These are phyloP conservation scores for Thozetella sp. DNA, from an alignment of 495 filamentous ascomycete species.

Conservation along the genomic window DNA sequence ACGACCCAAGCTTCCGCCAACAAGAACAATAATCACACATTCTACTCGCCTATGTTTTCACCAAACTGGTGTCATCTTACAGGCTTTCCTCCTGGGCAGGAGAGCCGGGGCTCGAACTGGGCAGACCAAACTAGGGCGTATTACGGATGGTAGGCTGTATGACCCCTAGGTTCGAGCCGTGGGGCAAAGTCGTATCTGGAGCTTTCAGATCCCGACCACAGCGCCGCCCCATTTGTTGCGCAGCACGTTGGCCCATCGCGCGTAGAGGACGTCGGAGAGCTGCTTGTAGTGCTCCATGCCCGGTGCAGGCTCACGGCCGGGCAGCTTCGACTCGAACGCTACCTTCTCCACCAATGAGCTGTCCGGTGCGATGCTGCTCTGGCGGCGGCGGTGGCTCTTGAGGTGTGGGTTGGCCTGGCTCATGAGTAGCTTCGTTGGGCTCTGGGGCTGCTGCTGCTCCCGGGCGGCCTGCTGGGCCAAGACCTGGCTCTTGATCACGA, in stretches of 20 bases:
- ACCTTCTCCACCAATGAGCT: slow-evolving; percentile 45
- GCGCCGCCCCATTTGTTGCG: slow-evolving; percentile 72
- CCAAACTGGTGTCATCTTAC: too few relatives aligned
- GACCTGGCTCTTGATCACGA: slow-evolving; percentile 40
- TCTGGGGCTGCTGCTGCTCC: slow-evolving; percentile 23
- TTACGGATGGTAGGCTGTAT: too few relatives aligned
- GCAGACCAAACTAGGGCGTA: too few relatives aligned
- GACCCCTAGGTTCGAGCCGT: too few relatives aligned
- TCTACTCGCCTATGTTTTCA: too few relatives aligned
- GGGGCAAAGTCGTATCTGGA: not conserved
- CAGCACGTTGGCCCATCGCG: slow-evolving; percentile 85
- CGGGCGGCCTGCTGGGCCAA: slow-evolving; percentile 12
- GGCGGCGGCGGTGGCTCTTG: slow-evolving; percentile 72
- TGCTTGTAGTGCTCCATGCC: slow-evolving; percentile 93
- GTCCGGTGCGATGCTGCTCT: slow-evolving; percentile 53
- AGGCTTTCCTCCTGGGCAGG: too few relatives aligned
- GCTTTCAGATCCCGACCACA: slow-evolving; percentile 1
- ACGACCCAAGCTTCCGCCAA: too few relatives aligned
- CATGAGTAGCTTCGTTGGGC: slow-evolving; percentile 65
- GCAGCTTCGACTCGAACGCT: slow-evolving; percentile 45
- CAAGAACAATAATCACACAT: not conserved
- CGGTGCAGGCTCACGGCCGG: slow-evolving; percentile 50
- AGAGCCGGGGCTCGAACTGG: too few relatives aligned
- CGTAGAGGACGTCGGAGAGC: slow-evolving; percentile 86
- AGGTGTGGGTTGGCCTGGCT: slow-evolving; percentile 86